Percentiles rank a stretch among this genome's conserved stretches.
phyloP scores from a whole-genome alignment of 495 filamentous ascomycete genomes.

The Aspergillus panamensis region DNA sequence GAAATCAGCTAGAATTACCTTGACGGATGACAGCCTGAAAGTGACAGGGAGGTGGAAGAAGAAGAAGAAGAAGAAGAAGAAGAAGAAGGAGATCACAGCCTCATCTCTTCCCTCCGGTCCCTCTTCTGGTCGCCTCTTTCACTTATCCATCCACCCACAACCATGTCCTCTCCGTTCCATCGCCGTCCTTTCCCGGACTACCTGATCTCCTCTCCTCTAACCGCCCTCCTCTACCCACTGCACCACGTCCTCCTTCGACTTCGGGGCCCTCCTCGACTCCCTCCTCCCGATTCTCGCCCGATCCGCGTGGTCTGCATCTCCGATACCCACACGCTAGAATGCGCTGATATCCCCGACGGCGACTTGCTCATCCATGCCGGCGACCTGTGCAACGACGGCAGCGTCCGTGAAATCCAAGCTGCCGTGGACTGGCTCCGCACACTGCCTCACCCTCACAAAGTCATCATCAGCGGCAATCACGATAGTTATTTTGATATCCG shows the following conservation, averaged over 20 bases:
- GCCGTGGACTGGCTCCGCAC: slow-evolving; percentile 74
- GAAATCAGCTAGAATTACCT: no score
- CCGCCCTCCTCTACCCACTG: slow-evolving; percentile 48
- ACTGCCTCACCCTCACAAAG: slow-evolving; percentile 71
- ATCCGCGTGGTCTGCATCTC: slow-evolving; percentile 85
- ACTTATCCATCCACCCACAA: not conserved
- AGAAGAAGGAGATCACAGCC: no score
- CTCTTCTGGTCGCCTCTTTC: not conserved
- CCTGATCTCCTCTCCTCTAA: slow-evolving; percentile 48
- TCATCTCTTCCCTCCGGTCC: no score
- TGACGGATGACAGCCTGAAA: not conserved
- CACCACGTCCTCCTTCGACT: slow-evolving; percentile 62
- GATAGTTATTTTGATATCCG: slow-evolving; percentile 73
- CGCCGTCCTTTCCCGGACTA: slow-evolving; percentile 45
- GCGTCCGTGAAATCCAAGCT: slow-evolving; percentile 64
- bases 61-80: not conserved
- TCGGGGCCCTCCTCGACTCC: slow-evolving; percentile 55
- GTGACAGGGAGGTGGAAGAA: not conserved
- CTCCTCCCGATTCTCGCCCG: slow-evolving; percentile 46
- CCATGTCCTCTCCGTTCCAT: slow-evolving; percentile 47
- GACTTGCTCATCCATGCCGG: slow-evolving; percentile 90
- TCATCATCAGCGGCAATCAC: slow-evolving; percentile 87
- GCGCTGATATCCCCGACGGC: slow-evolving; percentile 62
- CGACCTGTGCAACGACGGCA: slow-evolving; percentile 74
- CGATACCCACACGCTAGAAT: slow-evolving; percentile 76